Conservation (phyloP, 345 rosid species). For the Garcia nutans region DNA sequence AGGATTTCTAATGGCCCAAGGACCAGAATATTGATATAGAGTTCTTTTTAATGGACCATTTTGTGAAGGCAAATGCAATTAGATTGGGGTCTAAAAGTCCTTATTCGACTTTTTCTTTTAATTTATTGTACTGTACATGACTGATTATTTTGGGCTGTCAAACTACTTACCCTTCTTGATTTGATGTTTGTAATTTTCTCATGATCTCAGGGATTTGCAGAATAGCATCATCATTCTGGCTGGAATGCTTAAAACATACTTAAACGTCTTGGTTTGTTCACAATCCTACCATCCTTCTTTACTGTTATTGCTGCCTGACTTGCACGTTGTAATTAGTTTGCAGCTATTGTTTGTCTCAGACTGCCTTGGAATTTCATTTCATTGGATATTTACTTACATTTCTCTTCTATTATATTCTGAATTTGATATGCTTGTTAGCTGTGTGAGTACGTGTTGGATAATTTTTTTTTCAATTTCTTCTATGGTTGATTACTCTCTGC, state of each 20-base stretch:
- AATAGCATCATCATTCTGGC: constrained; percentile 59
- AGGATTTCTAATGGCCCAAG: neutral
- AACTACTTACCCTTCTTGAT: constrained; percentile 2
- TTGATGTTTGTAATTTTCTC: constrained; percentile 5
- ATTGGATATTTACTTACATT: neutral
- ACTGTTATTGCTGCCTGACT: neutral
- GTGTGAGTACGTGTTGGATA: constrained; percentile 9
- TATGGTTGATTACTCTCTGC: constrained; percentile 20
- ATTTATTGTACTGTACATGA: neutral
- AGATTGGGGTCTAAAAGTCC: neutral
- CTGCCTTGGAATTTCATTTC: neutral
- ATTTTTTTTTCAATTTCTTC: neutral
- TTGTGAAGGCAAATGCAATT: neutral
- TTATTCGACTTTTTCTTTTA: neutral
- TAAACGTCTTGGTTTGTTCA: constrained; percentile 77
- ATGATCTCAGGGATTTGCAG: constrained; percentile 63
- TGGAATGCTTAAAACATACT: constrained; percentile 87
- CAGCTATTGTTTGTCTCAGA: neutral
- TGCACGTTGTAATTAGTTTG: neutral
- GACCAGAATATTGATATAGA: neutral
- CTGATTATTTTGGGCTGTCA: constrained; percentile 6
- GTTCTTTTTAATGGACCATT: neutral
- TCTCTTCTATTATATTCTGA: constrained; percentile 8
- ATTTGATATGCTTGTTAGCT: neutral
- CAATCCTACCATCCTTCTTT: constrained; percentile 17